Conservation (phyloP, 805 yeast genomes). For the Metschnikowia noctiluminum region DNA sequence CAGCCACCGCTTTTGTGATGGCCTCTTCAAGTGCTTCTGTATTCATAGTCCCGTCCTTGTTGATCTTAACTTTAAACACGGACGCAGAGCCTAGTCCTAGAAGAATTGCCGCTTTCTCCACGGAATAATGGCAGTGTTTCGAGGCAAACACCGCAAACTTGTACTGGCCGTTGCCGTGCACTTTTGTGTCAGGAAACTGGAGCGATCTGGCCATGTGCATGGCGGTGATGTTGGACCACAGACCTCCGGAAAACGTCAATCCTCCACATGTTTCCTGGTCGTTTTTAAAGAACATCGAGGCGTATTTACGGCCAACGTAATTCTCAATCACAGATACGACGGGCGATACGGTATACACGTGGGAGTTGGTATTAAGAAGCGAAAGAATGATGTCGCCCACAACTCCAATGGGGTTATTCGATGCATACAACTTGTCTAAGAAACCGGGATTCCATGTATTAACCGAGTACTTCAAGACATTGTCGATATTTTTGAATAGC, state of each 20-base stretch:
- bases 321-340: constrained; percentile 74
- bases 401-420: constrained; percentile 83
- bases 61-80: constrained; percentile 62
- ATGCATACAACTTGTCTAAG: constrained; percentile 77
- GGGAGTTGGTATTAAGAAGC: constrained; percentile 76
- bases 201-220: constrained; percentile 72
- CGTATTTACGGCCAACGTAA: constrained; percentile 63
- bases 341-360: constrained; percentile 83
- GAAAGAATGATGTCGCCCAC: constrained; percentile 67
- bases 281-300: constrained; percentile 51
- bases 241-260: constrained; percentile 81
- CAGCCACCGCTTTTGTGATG: constrained; percentile 40
- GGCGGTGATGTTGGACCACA: constrained; percentile 80
- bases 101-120: constrained; percentile 76
- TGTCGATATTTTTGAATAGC: constrained; percentile 49
- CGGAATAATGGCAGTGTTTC: constrained; percentile 73
- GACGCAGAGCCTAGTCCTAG: constrained; percentile 64
- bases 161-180: constrained; percentile 47
- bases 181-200: constrained; percentile 66
- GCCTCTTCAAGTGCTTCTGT: constrained; percentile 42
- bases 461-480: constrained; percentile 61
- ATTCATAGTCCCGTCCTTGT: constrained; percentile 55
- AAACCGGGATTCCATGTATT: constrained; percentile 89
- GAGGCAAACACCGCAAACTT: constrained; percentile 71
- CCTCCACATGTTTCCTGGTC: constrained; percentile 64